phyloP scores from a whole-genome alignment of 2,329 filamentous ascomycete genomes.

The Plenodomus biglobosus region DNA sequence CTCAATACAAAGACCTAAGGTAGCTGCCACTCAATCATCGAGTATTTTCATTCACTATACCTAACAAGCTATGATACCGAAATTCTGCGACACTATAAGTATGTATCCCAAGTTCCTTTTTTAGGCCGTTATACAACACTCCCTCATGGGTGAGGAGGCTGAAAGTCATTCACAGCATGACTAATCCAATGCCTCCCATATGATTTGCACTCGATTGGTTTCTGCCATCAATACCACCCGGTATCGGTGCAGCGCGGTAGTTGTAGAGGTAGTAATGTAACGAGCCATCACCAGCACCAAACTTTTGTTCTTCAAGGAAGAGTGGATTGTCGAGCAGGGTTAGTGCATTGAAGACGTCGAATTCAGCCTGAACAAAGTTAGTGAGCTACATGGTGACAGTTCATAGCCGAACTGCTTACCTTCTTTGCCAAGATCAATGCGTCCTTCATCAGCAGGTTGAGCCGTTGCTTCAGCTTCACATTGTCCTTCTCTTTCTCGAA shows the following conservation, averaged over 20 bases:
- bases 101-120: background rate
- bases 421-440: slow-evolving; percentile 85
- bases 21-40: background rate
- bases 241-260: slow-evolving; percentile 83
- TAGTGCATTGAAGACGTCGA: slow-evolving; percentile 96
- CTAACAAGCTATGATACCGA: background rate
- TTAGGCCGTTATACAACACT: background rate
- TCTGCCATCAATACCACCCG: slow-evolving; percentile 77
- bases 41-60: background rate
- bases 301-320: slow-evolving; percentile 92
- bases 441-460: slow-evolving; percentile 81
- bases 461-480: slow-evolving; percentile 69
- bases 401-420: slow-evolving; percentile 42
- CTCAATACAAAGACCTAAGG: too few species aligned
- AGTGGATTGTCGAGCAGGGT: slow-evolving; percentile 91
- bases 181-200: slow-evolving; percentile 85
- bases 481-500: slow-evolving; percentile 59
- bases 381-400: background rate
- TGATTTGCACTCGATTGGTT: slow-evolving; percentile 76
- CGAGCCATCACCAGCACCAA: slow-evolving; percentile 90
- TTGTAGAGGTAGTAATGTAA: slow-evolving; percentile 98
- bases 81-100: background rate
- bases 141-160: background rate
- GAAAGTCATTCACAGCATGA: slow-evolving; percentile 64
- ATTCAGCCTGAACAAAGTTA: slow-evolving; percentile 58